A percentile compares a stretch with the other conserved stretches of the same genome.
Evolutionary conservation across 2,329 filamentous ascomycete species (phyloP).

Genomic region (Sphaceloma murrayae): DNA sequence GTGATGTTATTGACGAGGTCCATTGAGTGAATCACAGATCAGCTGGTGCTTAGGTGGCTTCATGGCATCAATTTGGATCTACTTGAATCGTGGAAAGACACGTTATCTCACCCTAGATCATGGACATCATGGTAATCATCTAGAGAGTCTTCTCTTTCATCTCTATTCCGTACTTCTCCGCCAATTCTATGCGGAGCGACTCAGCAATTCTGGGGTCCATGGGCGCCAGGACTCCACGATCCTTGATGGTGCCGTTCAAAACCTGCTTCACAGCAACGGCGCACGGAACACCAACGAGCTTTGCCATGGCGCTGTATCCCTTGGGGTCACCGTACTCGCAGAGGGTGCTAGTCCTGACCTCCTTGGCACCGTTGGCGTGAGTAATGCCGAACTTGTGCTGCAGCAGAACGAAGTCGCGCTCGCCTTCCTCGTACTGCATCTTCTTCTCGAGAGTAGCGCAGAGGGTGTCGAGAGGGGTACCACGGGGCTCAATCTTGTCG

Average conservation of each 20-base stretch:
- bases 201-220: conserved; percentile 62
- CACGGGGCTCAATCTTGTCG: conserved; percentile 58
- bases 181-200: conserved; percentile 67
- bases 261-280: conserved; percentile 54
- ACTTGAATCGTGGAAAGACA: background rate
- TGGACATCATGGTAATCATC: conserved; percentile 28
- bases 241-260: conserved; percentile 30
- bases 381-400: conserved; percentile 81
- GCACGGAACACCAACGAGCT: conserved; percentile 67
- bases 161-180: conserved; percentile 66
- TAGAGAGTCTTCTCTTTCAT: conserved; percentile 56
- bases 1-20: no score
- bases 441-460: conserved; percentile 83
- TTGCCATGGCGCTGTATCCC: conserved; percentile 71
- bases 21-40: no score
- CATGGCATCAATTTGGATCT: no score
- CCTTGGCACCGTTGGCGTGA: conserved; percentile 64
- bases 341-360: conserved; percentile 73
- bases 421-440: conserved; percentile 75
- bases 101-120: background rate
- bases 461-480: conserved; percentile 81
- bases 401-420: conserved; percentile 73
- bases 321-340: conserved; percentile 70
- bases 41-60: no score
- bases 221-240: conserved; percentile 56